A percentile compares a stretch with the other conserved stretches of the same genome.
phyloP scores from a whole-genome alignment of 306 rosid species.

The Cucumis melo region DNA sequence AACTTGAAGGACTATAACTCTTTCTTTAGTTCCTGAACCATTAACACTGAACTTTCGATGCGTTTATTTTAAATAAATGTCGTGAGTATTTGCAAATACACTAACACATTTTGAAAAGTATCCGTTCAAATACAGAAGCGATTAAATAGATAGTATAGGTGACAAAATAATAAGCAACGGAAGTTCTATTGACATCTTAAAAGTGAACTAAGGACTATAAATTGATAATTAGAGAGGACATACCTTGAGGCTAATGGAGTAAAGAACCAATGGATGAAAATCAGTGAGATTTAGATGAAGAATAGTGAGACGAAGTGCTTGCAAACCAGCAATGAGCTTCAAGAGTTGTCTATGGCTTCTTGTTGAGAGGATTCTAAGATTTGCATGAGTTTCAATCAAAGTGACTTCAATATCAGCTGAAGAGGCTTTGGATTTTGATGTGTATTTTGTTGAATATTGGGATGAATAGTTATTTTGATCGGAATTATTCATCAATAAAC shows the following conservation, averaged over 20 bases:
- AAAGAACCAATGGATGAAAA: conserved; percentile 50
- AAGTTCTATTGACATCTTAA: not conserved
- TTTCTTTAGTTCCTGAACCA: too few species aligned
- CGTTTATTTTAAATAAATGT: too few species aligned
- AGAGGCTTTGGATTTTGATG: conserved; percentile 43
- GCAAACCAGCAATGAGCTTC: conserved; percentile 58
- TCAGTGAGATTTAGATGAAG: conserved; percentile 81
- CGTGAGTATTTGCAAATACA: too few species aligned
- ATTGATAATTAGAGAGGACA: too few species aligned
- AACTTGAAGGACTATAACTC: too few species aligned
- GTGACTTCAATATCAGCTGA: conserved; percentile 88
- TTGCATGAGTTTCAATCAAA: conserved; percentile 82
- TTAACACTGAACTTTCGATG: too few species aligned
- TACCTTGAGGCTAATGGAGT: conserved; percentile 84
- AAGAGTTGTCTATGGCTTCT: conserved; percentile 39
- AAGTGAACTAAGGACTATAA: not conserved
- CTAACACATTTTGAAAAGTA: too few species aligned
- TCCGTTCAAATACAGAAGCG: too few species aligned
- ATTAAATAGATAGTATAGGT: too few species aligned
- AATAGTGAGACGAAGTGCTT: conserved; percentile 46
- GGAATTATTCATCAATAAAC: conserved; percentile 36
- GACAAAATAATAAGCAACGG: too few species aligned
- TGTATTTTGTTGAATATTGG: conserved; percentile 42
- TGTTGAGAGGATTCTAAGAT: conserved; percentile 49
- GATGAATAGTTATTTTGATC: conserved; percentile 42